A percentile compares a stretch with the other conserved stretches of the same genome.
These are phyloP conservation scores for Podosphaera aphanis DNA, from an alignment of 2,329 filamentous ascomycete species.

Conservation along the genomic window DNA sequence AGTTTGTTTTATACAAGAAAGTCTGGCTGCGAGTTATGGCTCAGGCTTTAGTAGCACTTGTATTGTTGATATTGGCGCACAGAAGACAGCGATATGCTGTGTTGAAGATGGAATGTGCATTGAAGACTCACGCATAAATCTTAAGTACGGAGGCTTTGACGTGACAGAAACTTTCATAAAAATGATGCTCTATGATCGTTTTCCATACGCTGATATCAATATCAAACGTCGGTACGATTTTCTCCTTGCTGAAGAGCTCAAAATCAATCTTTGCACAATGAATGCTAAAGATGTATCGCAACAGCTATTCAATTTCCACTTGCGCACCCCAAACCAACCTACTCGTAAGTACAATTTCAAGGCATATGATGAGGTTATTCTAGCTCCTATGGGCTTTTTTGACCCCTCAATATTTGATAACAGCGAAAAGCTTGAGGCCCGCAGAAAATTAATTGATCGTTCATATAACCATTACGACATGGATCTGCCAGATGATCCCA, in stretches of 20 bases:
- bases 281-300: constrained; percentile 75
- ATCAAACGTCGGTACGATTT: constrained; percentile 77
- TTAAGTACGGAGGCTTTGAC: constrained; percentile 83
- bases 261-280: constrained; percentile 81
- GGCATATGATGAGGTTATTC: constrained; percentile 83
- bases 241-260: constrained; percentile 79
- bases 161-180: constrained; percentile 88
- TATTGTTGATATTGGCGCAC: constrained; percentile 85
- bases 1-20: constrained; percentile 89
- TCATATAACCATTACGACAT: constrained; percentile 89
- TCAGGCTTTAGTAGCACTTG: constrained; percentile 86
- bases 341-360: constrained; percentile 91
- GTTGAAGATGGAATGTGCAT: constrained; percentile 90
- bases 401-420: constrained; percentile 74
- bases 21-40: constrained; percentile 79
- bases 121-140: constrained; percentile 81
- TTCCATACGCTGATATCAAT: constrained; percentile 90
- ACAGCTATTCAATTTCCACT: constrained; percentile 70
- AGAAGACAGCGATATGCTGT: constrained; percentile 92
- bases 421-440: constrained; percentile 50
- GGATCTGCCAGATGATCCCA: constrained; percentile 66
- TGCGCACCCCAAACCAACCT: constrained; percentile 67
- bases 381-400: constrained; percentile 91
- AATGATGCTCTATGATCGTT: constrained; percentile 94
- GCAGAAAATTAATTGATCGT: constrained; percentile 60